Conservation (phyloP, 140 eudicot species). For the Stevia rebaudiana region DNA sequence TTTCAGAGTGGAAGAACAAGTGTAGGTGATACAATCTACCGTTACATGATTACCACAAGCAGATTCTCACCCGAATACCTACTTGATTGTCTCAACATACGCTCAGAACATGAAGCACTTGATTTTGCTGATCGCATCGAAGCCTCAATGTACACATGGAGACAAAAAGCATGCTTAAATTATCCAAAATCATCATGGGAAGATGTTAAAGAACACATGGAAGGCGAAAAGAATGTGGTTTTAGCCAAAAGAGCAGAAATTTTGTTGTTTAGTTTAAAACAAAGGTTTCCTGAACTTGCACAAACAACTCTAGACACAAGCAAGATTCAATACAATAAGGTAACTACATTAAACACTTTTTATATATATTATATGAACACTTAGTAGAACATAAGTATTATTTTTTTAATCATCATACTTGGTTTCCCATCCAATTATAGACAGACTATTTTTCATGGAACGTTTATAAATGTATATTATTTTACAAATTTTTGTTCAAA, state of each 20-base stretch:
- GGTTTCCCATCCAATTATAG: no score
- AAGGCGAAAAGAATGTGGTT: constrained; percentile 61
- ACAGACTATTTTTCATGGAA: no score
- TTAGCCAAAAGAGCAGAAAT: constrained; percentile 71
- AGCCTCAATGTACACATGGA: constrained; percentile 81
- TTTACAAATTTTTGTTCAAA: no score
- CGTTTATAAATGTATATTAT: no score
- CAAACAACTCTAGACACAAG: constrained; percentile 83
- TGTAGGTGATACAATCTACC: constrained; percentile 69
- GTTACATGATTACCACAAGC: constrained; percentile 49
- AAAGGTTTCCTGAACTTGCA: constrained; percentile 76
- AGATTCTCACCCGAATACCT: constrained; percentile 61
- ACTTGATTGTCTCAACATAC: constrained; percentile 55
- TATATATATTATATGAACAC: no score
- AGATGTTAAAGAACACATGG: constrained; percentile 50
- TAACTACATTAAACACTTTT: constrained; percentile 10
- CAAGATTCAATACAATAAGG: constrained; percentile 89
- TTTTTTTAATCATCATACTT: no score
- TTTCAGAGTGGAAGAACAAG: constrained; percentile 81
- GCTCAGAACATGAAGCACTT: constrained; percentile 90
- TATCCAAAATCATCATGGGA: constrained; percentile 78
- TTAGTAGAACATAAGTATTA: no score
- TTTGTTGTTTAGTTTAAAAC: constrained; percentile 66
- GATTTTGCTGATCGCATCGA: constrained; percentile 92
- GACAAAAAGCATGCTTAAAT: constrained; percentile 56